Base-by-base conservation (phyloP, 805 yeast genomes). In the Pichia rugopelliculosa region DNA sequence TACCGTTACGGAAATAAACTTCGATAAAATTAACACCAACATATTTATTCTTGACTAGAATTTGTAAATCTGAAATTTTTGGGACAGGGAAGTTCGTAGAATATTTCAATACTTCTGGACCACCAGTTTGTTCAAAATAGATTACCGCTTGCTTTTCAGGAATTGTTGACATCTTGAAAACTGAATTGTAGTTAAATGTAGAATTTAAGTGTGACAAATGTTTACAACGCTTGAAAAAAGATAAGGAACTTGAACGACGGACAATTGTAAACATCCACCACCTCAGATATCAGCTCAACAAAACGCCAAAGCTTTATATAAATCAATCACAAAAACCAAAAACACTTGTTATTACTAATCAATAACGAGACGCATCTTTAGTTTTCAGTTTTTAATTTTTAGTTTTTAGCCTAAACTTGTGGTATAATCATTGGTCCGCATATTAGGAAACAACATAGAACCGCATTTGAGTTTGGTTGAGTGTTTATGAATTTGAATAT, bases 1-100 rank as follows among this genome's bases (percentile, higher is more conserved):
- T 58, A 5, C 96, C 96, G 44, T 69, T 75, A 59, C 96, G 76
- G 70, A 85, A 87, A 66, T 89, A 90, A 4, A 80, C 71, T 58
- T 90, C 97, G 54, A 88, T 84, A 69, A 77, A 85, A 57, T 88
- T 88, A 58, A 88, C 69, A 30, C 98, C 98, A 12, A 89, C 74
- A 56, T 77, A 88, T 47, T 70, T 73, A 71, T 84, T 86, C 65
- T 84, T 82, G 59, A 90, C 72, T 42, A 90, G 69, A 11, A 90
- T 60, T 51, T 87, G 87, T 45, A 73, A 70, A 3, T 70, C 73
- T 6, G 67, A 60, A 45, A 83, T 70, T 39, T 66, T 60, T 3
- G 95, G 95, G 6, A 82, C 76, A 4, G 82, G 79, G 34, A 68
- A 62, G 36, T 80, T 81, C 2, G 44, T 24, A 30, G 71, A 74